A percentile compares a stretch with the other conserved stretches of the same genome.
These are phyloP conservation scores for Leccinum insigne DNA, from an alignment of 1,284 basidiomycete genomes.

Conservation along the genomic window DNA sequence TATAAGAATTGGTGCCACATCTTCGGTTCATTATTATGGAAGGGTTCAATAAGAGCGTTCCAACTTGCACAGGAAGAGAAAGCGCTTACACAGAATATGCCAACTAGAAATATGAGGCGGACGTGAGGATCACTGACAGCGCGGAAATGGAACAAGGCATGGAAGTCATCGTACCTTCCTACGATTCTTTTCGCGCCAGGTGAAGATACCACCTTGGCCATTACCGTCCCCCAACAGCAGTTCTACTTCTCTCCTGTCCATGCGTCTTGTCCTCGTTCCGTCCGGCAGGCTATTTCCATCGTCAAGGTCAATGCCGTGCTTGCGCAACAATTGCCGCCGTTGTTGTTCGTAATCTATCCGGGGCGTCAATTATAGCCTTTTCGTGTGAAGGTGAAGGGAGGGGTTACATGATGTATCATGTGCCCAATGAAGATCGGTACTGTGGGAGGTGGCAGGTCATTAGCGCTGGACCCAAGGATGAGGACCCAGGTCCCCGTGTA, in stretches of 20 bases:
- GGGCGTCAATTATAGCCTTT: constrained; percentile 18
- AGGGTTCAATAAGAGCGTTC: constrained; percentile 22
- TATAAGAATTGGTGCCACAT: constrained; percentile 90
- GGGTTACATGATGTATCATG: constrained; percentile 84
- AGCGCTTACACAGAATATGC: constrained; percentile 89
- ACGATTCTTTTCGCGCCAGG: constrained; percentile 93
- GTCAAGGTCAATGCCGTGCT: constrained; percentile 94
- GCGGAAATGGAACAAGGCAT: constrained; percentile 27
- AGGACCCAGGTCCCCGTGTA: constrained; percentile 26
- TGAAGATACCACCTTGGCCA: constrained; percentile 80
- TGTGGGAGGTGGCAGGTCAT: constrained; percentile 31
- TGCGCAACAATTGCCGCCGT: constrained; percentile 83
- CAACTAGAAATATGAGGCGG: constrained; percentile 48
- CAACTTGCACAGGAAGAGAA: constrained; percentile 23
- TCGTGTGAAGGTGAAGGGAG: constrained; percentile 22
- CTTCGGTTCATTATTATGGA: constrained; percentile 40
- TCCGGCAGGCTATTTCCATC: constrained; percentile 66
- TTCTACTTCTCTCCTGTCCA: constrained; percentile 80
- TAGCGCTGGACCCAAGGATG: constrained; percentile 18
- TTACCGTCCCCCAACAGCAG: constrained; percentile 77
- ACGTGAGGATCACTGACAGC: constrained; percentile 16
- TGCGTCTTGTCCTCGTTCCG: constrained; percentile 66
- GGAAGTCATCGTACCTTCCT: constrained; percentile 61
- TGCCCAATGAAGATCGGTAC: constrained; percentile 87
- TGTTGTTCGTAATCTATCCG: constrained; percentile 90